These are phyloP conservation scores for Perilla frutescens DNA, from an alignment of 257 asterid species.

Conservation along the genomic window DNA sequence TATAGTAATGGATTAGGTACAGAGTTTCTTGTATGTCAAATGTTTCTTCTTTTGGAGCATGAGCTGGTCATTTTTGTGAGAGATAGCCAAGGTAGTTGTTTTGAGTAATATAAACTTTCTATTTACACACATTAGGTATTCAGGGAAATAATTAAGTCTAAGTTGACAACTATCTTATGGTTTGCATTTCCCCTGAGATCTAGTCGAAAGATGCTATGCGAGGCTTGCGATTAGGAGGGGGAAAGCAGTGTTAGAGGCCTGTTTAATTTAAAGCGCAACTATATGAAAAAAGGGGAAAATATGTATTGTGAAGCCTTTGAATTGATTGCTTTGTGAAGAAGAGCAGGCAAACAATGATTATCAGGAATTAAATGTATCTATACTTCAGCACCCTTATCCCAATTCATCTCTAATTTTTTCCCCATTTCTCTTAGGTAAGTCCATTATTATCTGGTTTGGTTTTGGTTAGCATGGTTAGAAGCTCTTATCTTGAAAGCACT, in stretches of 20 bases:
- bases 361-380: not conserved
- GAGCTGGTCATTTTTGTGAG: conserved; percentile 20
- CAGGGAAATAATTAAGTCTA: not conserved
- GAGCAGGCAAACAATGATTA: not conserved
- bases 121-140: not conserved
- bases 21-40: not conserved
- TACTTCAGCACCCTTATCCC: not conserved
- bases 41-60: not conserved
- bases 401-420: not conserved
- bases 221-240: not conserved
- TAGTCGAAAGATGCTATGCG: not conserved
- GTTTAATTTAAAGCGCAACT: not conserved
- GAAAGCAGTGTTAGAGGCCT: not conserved
- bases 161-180: not conserved
- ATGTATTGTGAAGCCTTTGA: no score
- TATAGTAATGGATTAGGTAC: conserved; percentile 2
- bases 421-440: not conserved
- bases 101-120: not conserved
- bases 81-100: not conserved
- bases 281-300: not conserved
- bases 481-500: not conserved
- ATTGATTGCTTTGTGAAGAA: not conserved
- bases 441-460: not conserved
- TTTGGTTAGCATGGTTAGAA: conserved; percentile 23
- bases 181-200: not conserved